Conservation (phyloP, 306 rosid genomes). For the Delonix regia region DNA sequence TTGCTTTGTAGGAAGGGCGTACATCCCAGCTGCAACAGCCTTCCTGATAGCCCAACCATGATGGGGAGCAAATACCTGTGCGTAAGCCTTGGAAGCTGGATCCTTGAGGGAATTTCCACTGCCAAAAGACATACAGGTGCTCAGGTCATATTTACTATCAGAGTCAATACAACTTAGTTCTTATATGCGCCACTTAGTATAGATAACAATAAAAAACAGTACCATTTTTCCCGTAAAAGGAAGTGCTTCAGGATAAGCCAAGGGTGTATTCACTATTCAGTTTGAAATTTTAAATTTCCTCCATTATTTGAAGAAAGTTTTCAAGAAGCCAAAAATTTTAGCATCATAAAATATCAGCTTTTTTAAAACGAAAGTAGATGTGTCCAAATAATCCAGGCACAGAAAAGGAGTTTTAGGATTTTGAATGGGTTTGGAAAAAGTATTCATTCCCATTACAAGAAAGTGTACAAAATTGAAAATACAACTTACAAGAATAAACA, state of each 20-base stretch:
- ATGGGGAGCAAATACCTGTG: conserved; percentile 77
- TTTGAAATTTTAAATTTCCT: background rate
- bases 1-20: conserved; percentile 73
- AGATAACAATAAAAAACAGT: background rate
- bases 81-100: conserved; percentile 91
- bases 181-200: background rate
- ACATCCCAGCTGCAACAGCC: conserved; percentile 95
- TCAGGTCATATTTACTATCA: conserved; percentile 21
- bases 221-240: background rate
- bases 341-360: background rate
- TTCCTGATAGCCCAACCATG: conserved; percentile 92
- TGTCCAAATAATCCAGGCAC: background rate
- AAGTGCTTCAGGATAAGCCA: conserved; percentile 6
- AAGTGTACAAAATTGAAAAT: background rate
- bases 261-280: background rate
- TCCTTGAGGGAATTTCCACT: conserved; percentile 82
- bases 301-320: background rate
- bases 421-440: background rate
- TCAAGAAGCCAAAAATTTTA: conserved; percentile 16
- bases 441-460: background rate
- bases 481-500: background rate
- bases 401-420: background rate
- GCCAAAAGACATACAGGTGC: conserved; percentile 39
- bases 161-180: background rate
- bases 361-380: background rate